Base-by-base conservation (phyloP, 2,329 filamentous ascomycete species). In the Diaporthe vexans region DNA sequence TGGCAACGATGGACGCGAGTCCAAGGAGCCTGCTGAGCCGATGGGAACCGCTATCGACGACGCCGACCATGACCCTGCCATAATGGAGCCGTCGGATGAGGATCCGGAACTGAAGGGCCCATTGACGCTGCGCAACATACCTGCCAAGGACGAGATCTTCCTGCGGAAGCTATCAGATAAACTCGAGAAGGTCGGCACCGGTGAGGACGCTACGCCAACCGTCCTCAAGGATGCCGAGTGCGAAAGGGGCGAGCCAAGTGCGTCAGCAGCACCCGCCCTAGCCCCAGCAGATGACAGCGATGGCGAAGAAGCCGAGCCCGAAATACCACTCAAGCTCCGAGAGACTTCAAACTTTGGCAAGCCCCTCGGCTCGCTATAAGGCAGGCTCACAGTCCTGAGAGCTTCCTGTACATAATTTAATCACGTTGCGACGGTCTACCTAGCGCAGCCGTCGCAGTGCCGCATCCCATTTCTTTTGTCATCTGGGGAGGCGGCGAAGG, bases 121-220 rank as follows among this genome's bases (percentile, higher is more conserved):
- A 11, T 77, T 91, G 67, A 88, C 88, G 82, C 83, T 91, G 51
- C 84, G 85, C 74, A 91, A 91, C 76, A 87, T 88, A 74, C 88
- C 88, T 1, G 87, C 87, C 1, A 84, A 89, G 65, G 89, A 91
- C 74, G 89, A 90, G 77, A 81, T 87, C 29, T 91, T 91, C 76
- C 86, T 88, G 67, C 82, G 83, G 58, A 82, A 82, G 74, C 79
- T 91, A 21, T 85, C 87, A 51, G 84, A 88, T 78, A 90, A 87
- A 78, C 83, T 91, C 3, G 84, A 88, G 73, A 84, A 86, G 54
- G 86, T 88, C 56, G 85, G 85, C 73, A 85, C 83, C 70, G 85
- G 84, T 19, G 82, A 85, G 26, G 85, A 88, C 51, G 83, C 85
- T 1, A 81, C 87, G 0, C 88, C 88, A 0, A 85, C 86, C 4